These are phyloP conservation scores for Venturia carpophila DNA, from an alignment of 2,329 filamentous ascomycete species.

Conservation along the genomic window DNA sequence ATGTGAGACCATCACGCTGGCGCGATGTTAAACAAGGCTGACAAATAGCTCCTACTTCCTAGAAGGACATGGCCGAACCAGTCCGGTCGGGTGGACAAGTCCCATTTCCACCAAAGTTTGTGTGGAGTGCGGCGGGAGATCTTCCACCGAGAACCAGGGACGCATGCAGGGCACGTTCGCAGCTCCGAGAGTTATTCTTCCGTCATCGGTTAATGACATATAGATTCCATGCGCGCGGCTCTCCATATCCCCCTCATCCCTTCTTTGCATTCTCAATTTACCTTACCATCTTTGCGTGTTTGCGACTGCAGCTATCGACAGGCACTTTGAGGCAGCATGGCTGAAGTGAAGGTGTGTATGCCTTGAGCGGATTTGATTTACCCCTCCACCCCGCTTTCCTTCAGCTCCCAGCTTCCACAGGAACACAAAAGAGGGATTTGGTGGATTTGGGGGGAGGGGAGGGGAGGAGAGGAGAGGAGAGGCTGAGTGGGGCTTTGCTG, in stretches of 20 bases:
- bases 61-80: too few relatives aligned
- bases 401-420: too few relatives aligned
- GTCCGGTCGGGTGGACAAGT: too few relatives aligned
- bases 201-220: slow-evolving; percentile 10
- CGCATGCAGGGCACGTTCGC: not conserved
- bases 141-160: slow-evolving; percentile 6
- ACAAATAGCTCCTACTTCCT: too few relatives aligned
- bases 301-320: not conserved
- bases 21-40: too few relatives aligned
- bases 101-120: not conserved
- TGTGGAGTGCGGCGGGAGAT: slow-evolving; percentile 10
- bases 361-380: too few relatives aligned
- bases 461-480: not conserved
- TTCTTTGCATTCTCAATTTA: too few relatives aligned
- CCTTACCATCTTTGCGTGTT: too few relatives aligned
- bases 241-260: too few relatives aligned
- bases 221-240: too few relatives aligned
- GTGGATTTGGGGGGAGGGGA: not conserved
- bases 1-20: too few relatives aligned
- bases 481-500: not conserved
- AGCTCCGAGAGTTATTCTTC: not conserved
- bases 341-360: not conserved
- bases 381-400: not conserved
- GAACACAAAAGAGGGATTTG: too few relatives aligned
- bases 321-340: not conserved